Evolutionary conservation across 495 filamentous ascomycete species (phyloP), one percentile per base, ranked within the genome.

Genomic region (Podospora fimiseda): DNA sequence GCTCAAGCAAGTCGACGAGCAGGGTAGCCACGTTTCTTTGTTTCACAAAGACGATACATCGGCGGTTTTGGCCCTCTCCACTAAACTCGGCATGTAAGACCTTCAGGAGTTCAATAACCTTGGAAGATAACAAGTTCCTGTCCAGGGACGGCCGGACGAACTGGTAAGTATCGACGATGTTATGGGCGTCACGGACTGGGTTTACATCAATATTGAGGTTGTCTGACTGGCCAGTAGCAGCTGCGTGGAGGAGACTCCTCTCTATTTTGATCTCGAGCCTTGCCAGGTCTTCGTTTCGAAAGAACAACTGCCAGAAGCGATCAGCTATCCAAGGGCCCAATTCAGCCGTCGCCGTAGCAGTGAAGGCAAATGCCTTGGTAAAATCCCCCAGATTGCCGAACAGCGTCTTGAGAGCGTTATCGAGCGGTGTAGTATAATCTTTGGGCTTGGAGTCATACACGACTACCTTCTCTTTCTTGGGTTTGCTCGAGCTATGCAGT

Each of bases 291-390:
- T 83, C 78, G 21, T 89, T 83, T 0, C 72, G 71, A 7, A 96
- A 70, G n/a, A 82, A 82, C 43, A 86, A 78, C 20, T 72, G 68
- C 89, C 92, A 96, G 39, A 86, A 78, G 21, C 79, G 72, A 64
- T 99, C 92, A n/a, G 89, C 79, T 57, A 85, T 88, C 93, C 93
- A 99, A 20, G 73, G 66, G 6, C 93, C 90, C 9, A 97, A 72
- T 56, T 95, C 80, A 13, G 84, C 74, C 24, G 75, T 80, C 16
- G 83, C 82, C 27, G 74, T 58, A 38, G 65, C 77, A 2, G 85
- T 68, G 56, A 79, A 84, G 21, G 60, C 51, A 38, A 91, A 86
- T 1, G 83, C 66, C 38, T 76, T 80, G 18, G 68, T 61, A 41
- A 97, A 80, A 1, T 73, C 63, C 2, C 65, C 55, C 4, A 89